These are phyloP conservation scores for Komagataella pastoris DNA, from an alignment of 805 yeast species.

Conservation along the genomic window DNA sequence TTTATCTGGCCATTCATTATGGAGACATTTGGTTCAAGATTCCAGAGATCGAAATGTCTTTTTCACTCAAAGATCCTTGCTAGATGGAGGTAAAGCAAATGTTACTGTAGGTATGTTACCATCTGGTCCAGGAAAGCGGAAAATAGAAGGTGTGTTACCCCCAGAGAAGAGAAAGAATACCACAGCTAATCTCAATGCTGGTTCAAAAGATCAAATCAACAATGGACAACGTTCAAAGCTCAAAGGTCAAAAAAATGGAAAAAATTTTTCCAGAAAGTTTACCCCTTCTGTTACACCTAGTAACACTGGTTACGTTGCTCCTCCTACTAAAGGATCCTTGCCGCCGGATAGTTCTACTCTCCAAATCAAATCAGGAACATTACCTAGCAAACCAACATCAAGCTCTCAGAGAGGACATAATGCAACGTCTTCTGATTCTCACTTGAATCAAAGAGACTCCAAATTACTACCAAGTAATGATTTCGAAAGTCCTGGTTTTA, in stretches of 20 bases:
- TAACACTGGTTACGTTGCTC: neutral
- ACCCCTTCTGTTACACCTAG: neutral
- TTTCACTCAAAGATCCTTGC: neutral
- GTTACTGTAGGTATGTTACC: neutral
- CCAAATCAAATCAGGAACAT: neutral
- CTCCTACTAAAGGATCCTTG: neutral
- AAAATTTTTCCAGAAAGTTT: neutral
- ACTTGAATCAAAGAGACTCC: neutral
- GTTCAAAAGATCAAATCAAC: neutral
- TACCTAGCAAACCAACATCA: neutral
- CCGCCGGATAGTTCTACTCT: neutral
- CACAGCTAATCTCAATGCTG: neutral
- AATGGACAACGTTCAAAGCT: neutral
- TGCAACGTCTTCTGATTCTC: neutral
- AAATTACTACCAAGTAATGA: neutral
- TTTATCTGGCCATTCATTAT: conserved; percentile 48
- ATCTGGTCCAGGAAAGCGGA: neutral
- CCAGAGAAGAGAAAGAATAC: neutral
- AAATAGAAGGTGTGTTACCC: neutral
- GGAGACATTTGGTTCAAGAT: conserved; percentile 59
- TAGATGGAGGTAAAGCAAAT: neutral
- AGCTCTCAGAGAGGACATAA: neutral
- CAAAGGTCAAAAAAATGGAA: neutral
- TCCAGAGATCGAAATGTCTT: conserved; percentile 24
- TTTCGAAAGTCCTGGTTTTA: neutral